Evolutionary conservation across 2,329 filamentous ascomycete species (phyloP).

Genomic region (Rhynchosporium agropyri): DNA sequence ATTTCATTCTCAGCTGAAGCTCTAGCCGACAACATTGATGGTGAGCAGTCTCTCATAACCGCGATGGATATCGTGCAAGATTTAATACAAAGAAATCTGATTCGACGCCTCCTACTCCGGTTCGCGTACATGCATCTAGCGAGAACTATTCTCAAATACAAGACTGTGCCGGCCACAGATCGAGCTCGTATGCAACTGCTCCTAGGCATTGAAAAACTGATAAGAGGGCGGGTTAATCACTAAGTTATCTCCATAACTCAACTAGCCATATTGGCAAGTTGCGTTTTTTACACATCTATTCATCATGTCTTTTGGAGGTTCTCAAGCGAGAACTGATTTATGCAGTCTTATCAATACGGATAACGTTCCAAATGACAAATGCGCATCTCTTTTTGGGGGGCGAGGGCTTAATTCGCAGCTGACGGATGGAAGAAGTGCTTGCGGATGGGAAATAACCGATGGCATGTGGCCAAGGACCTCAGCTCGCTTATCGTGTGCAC

Average conservation of each 20-base stretch:
- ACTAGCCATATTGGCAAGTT: background rate
- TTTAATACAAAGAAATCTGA: background rate
- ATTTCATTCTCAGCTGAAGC: conserved; percentile 1
- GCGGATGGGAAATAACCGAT: background rate
- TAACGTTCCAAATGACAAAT: background rate
- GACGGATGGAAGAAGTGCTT: background rate
- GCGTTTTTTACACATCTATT: background rate
- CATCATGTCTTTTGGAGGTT: background rate
- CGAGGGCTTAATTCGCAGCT: background rate
- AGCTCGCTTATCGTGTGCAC: background rate
- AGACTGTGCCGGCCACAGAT: background rate
- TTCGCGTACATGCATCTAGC: background rate
- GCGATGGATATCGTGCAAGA: background rate
- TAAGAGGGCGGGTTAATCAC: conserved; percentile 1
- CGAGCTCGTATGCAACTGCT: background rate
- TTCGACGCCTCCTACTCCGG: background rate
- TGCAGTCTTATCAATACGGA: background rate
- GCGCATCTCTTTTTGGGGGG: background rate
- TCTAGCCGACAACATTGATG: background rate
- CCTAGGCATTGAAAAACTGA: background rate
- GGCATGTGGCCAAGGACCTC: background rate
- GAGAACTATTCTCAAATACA: background rate
- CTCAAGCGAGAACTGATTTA: background rate
- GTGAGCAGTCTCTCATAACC: conserved; percentile 2
- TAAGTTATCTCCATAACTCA: background rate